Conservation (phyloP, 208 protist genomes). For the Trypanosoma conorhini region DNA sequence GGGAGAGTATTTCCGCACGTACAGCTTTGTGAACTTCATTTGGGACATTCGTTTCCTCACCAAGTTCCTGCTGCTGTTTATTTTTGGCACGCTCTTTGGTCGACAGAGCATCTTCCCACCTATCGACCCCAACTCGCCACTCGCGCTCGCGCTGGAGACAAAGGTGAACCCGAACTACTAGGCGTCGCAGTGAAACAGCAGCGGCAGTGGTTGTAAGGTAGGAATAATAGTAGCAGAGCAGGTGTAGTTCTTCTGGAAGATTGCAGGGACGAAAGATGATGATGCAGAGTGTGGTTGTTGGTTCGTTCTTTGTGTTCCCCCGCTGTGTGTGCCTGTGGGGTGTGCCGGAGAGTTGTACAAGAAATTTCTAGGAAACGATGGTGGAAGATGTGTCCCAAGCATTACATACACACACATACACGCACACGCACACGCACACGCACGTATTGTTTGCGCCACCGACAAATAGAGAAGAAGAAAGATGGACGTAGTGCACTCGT, state of each 20-base stretch:
- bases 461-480: neutral
- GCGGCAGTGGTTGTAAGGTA: neutral
- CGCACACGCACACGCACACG: neutral
- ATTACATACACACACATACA: neutral
- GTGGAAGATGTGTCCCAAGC: neutral
- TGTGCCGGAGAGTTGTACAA: neutral
- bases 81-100: constrained; percentile 60
- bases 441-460: neutral
- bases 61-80: constrained; percentile 65
- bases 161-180: constrained; percentile 92
- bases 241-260: neutral
- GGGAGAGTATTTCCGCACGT: constrained; percentile 75
- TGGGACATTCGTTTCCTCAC: constrained; percentile 73
- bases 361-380: neutral
- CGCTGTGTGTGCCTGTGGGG: neutral
- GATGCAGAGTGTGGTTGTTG: neutral
- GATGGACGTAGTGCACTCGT: neutral
- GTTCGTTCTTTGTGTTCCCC: neutral
- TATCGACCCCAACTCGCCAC: constrained; percentile 73
- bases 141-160: constrained; percentile 63
- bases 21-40: constrained; percentile 49
- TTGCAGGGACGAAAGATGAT: neutral
- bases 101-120: constrained; percentile 77
- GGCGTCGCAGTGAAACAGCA: neutral
- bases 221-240: constrained; percentile 5